Conservation (phyloP, 2,329 filamentous ascomycete genomes). For the Penicillium sp. region DNA sequence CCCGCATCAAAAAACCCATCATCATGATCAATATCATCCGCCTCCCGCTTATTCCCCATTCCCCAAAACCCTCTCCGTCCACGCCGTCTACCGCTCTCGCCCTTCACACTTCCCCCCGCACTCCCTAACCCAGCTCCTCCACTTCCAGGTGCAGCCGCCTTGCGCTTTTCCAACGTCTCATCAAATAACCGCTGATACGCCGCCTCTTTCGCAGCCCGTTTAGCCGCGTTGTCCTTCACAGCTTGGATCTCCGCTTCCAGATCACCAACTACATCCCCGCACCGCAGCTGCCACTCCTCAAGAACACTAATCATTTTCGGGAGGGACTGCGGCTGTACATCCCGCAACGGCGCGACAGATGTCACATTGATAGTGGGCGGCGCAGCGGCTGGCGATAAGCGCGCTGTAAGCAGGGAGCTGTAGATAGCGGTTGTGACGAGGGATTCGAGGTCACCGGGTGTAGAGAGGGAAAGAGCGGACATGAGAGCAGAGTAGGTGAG, state of each 20-base stretch:
- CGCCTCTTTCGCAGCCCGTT: constrained; percentile 53
- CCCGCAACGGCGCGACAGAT: constrained; percentile 80
- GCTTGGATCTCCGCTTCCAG: constrained; percentile 72
- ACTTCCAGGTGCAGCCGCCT: constrained; percentile 23
- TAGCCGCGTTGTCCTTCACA: constrained; percentile 61
- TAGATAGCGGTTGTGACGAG: constrained; percentile 88
- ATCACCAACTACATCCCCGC: constrained; percentile 68
- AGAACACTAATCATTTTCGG: constrained; percentile 67
- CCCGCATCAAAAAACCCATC: constrained; percentile 38
- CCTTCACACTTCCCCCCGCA: background rate
- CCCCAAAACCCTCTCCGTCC: constrained; percentile 10
- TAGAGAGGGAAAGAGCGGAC: constrained; percentile 64
- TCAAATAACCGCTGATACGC: constrained; percentile 52
- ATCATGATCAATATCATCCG: constrained; percentile 40
- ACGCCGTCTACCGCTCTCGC: constrained; percentile 1
- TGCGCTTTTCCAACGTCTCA: constrained; percentile 45
- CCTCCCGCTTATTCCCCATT: constrained; percentile 42
- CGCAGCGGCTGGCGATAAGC: constrained; percentile 82
- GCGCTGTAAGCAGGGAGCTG: constrained; percentile 75
- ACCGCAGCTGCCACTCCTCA: constrained; percentile 74
- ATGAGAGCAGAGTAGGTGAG: constrained; percentile 74
- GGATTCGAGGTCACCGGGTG: constrained; percentile 72
- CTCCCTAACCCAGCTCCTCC: constrained; percentile 7
- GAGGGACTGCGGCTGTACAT: constrained; percentile 73
- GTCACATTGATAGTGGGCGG: constrained; percentile 73